phyloP scores from a whole-genome alignment of 2,329 filamentous ascomycete genomes.

The Penicillium sp. region DNA sequence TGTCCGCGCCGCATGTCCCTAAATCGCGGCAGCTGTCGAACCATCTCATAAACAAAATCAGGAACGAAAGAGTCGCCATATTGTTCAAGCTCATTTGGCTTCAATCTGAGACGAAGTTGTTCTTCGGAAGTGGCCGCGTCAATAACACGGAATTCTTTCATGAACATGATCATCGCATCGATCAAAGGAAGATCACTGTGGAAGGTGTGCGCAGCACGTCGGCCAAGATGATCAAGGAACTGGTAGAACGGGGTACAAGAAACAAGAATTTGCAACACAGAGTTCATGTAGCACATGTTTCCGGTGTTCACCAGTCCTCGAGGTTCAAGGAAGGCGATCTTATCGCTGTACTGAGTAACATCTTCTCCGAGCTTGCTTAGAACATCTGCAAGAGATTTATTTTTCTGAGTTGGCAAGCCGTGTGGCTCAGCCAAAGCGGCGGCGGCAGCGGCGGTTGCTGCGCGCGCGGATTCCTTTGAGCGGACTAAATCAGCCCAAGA shows the following conservation, averaged over 20 bases:
- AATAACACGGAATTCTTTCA: conserved; percentile 85
- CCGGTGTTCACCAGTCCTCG: conserved; percentile 93
- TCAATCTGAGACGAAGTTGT: conserved; percentile 69
- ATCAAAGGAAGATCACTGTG: conserved; percentile 92
- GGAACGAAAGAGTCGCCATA: conserved; percentile 90
- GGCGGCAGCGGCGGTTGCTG: conserved; percentile 27
- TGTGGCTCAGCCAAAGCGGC: conserved; percentile 34
- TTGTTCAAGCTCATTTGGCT: conserved; percentile 79
- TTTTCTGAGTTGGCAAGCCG: conserved; percentile 49
- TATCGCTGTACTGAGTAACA: conserved; percentile 55
- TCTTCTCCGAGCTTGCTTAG: conserved; percentile 70
- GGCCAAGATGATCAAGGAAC: conserved; percentile 83
- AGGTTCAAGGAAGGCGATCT: conserved; percentile 82
- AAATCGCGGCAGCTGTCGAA: conserved; percentile 81
- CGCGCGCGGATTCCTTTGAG: conserved; percentile 43
- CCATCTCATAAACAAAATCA: conserved; percentile 92
- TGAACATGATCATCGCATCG: conserved; percentile 96
- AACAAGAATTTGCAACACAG: conserved; percentile 91
- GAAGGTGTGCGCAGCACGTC: conserved; percentile 82
- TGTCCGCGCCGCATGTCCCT: conserved; percentile 91
- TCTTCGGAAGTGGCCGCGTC: conserved; percentile 74
- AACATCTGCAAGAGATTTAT: conserved; percentile 70
- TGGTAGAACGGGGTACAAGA: conserved; percentile 94
- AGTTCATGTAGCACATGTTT: conserved; percentile 99
- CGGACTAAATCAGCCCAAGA: conserved; percentile 70